These are phyloP conservation scores for Fraxinus cuspidata DNA, from an alignment of 257 asterid genomes.

Conservation along the genomic window DNA sequence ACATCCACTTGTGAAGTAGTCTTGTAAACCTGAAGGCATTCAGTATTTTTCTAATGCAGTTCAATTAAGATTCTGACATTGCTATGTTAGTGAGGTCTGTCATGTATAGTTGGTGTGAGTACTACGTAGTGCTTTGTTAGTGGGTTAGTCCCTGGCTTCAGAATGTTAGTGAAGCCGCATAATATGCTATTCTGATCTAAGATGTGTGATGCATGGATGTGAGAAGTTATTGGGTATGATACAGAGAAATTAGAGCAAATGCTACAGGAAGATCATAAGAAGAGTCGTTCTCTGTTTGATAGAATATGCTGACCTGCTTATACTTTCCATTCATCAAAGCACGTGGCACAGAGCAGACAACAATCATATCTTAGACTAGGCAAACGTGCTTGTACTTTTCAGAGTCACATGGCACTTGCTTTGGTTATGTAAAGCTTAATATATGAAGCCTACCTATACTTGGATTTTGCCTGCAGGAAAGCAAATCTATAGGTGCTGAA, in stretches of 20 bases:
- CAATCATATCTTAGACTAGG: not conserved
- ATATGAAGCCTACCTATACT: constrained; percentile 8
- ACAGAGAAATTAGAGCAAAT: not conserved
- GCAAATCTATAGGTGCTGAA: constrained; percentile 92
- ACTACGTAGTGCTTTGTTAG: not conserved
- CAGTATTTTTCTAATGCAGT: not conserved
- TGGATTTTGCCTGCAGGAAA: constrained; percentile 60
- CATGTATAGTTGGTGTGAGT: not conserved
- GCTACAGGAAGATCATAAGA: not conserved
- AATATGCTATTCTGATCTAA: not conserved
- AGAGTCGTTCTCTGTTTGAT: not conserved
- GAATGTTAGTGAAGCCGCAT: not conserved
- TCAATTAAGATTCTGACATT: not conserved
- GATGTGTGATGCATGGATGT: not conserved
- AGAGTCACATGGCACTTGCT: not conserved
- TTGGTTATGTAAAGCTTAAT: constrained; percentile 4
- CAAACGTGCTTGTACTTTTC: not conserved
- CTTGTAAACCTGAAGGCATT: not conserved
- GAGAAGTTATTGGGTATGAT: not conserved
- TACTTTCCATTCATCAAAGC: not conserved
- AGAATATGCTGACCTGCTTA: not conserved
- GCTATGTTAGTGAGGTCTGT: not conserved
- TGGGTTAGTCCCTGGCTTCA: not conserved
- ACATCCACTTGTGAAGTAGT: constrained; percentile 14
- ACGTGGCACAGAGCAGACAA: not conserved